Percentiles rank a stretch among this genome's conserved stretches.
Conservation (phyloP, 257 asterid genomes). For the Solanum pimpinellifolium region DNA sequence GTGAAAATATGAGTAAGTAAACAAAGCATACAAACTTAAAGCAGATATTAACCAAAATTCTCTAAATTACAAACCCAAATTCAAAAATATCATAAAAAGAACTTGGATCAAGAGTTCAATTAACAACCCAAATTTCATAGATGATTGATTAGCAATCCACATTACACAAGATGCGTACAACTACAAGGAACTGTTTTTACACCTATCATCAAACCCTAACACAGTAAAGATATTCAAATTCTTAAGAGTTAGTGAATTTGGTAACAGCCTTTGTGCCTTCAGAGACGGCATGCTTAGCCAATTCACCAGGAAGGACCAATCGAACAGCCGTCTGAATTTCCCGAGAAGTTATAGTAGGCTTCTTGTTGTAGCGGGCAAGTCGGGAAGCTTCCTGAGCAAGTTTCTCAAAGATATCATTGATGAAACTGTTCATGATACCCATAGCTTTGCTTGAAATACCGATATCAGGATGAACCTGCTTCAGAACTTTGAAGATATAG, state of each 20-base stretch:
- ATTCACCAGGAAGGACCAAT: slow-evolving; percentile 10
- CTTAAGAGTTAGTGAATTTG: slow-evolving; percentile 6
- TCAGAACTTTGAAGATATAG: slow-evolving; percentile 9
- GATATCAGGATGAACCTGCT: slow-evolving; percentile 10
- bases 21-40: neutral
- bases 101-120: neutral
- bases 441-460: slow-evolving; percentile 8
- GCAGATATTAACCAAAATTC: neutral
- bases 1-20: neutral
- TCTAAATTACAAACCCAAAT: neutral
- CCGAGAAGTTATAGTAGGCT: slow-evolving; percentile 2
- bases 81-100: accelerated
- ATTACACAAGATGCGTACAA: neutral
- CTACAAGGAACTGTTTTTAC: neutral
- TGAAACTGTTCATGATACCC: slow-evolving; percentile 14
- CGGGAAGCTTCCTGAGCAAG: slow-evolving; percentile 5
- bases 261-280: slow-evolving; percentile 12
- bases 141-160: neutral
- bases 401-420: slow-evolving; percentile 7
- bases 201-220: neutral
- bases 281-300: slow-evolving; percentile 11
- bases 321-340: slow-evolving; percentile 11
- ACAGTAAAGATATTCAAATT: neutral
- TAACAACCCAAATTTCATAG: neutral
- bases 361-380: slow-evolving; percentile 9